These are phyloP conservation scores for Aspergillus hortae DNA, from an alignment of 2,329 filamentous ascomycete genomes.

Conservation along the genomic window DNA sequence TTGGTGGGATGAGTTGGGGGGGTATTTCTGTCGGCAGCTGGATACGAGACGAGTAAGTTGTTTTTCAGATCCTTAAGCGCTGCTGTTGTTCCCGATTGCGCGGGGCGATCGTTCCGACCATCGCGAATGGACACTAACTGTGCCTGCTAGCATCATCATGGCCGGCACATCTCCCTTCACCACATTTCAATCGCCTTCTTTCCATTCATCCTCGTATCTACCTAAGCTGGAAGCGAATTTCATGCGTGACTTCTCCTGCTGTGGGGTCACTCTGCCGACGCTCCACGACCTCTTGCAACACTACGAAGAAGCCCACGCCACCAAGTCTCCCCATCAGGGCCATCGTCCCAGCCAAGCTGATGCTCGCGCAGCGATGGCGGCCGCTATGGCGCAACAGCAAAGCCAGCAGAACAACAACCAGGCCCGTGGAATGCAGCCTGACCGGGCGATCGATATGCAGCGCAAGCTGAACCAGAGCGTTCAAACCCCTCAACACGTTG, in stretches of 20 bases:
- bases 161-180: slow-evolving; percentile 86
- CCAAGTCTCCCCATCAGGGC: slow-evolving; percentile 53
- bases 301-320: slow-evolving; percentile 91
- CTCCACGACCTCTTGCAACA: slow-evolving; percentile 94
- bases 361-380: slow-evolving; percentile 49
- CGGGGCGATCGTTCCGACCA: background rate
- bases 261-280: slow-evolving; percentile 81
- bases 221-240: slow-evolving; percentile 96
- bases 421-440: slow-evolving; percentile 32
- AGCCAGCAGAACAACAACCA: slow-evolving; percentile 42
- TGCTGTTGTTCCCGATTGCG: background rate
- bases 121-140: slow-evolving; percentile 3
- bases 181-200: slow-evolving; percentile 84
- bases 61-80: background rate
- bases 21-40: slow-evolving; percentile 94
- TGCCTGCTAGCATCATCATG: slow-evolving; percentile 72
- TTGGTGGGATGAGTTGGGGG: slow-evolving; percentile 92
- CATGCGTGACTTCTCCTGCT: slow-evolving; percentile 96
- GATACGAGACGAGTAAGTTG: slow-evolving; percentile 93
- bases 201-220: slow-evolving; percentile 93
- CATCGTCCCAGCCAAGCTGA: slow-evolving; percentile 50
- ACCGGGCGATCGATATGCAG: slow-evolving; percentile 34
- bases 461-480: slow-evolving; percentile 35
- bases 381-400: slow-evolving; percentile 49
- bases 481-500: slow-evolving; percentile 37